Evolutionary conservation across 1,284 basidiomycete species (phyloP), one percentile per base, ranked within the genome.

Genomic region (Irpex lacteus): DNA sequence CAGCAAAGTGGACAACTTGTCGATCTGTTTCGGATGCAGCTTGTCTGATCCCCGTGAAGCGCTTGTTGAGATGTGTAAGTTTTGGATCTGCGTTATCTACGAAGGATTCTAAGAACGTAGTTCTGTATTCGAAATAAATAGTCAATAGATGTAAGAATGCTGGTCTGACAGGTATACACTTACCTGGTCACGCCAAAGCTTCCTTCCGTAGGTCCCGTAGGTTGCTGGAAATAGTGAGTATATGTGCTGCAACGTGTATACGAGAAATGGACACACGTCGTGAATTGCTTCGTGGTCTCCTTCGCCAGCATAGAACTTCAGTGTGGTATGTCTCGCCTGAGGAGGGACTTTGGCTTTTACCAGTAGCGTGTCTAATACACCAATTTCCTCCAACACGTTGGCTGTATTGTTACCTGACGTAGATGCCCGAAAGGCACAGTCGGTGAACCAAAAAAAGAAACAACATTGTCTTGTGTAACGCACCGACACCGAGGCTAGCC

Each of bases 401-500:
- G 84, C 67, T 3, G 80, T 81, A 70, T 86, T 85, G 2, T 81
- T 76, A 3, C 83, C 82, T 85, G 11, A 47, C 4, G 38, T 60
- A 34, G 32, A 34, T 34, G 32, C 32, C 32, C 32, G 32, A 34
- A 34, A 34, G 32, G 32, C 32, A 34, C 0, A 34, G 32, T 34
- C 32, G 32, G 32, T 34, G 32, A 34, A 34, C 32, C 32, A 6
- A 34, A 34, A 34, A 34, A 34, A 34, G 32, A 1, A 34, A 34
- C 0, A 34, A 1, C 1, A 34, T 34, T 6, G 32, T 34, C 32
- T 34, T 34, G 19, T 54, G 18, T 1, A 19, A 26, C 44, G 21
- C 60, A 82, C 83, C 83, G 52, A 86, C 64, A 15, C 78, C 81
- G 44, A 85, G 78, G 2, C 83, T 83, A 21, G 84, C 83, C 8